phyloP scores from a whole-genome alignment of 2,329 filamentous ascomycete species.

The Aspergillus felis region DNA sequence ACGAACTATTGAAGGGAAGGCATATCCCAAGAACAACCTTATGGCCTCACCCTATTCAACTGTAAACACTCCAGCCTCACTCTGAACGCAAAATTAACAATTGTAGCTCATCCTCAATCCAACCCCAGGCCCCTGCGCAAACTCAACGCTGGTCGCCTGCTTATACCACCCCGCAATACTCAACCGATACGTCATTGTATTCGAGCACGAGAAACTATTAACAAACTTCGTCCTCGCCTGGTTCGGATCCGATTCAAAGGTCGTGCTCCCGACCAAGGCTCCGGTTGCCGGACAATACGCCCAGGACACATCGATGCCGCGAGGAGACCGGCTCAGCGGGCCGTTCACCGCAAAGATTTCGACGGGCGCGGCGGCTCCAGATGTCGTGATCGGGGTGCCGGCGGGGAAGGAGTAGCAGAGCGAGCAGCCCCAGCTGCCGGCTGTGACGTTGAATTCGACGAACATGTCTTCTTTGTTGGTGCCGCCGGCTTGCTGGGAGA shows the following conservation, averaged over 20 bases:
- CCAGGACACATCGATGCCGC: slow-evolving; percentile 8
- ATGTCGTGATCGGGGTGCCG: not conserved
- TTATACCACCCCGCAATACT: slow-evolving; percentile 4
- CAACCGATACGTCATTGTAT: slow-evolving; percentile 5
- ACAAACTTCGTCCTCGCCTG: slow-evolving; percentile 1
- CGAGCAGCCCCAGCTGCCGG: slow-evolving; percentile 7
- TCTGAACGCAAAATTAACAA: not conserved
- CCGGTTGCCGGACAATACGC: slow-evolving; percentile 4
- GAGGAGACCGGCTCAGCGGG: slow-evolving; percentile 3
- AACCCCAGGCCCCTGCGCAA: not conserved
- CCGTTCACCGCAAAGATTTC: slow-evolving; percentile 5
- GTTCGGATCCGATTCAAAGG: not conserved
- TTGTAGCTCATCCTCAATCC: slow-evolving; percentile 8
- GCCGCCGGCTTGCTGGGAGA: slow-evolving; percentile 2
- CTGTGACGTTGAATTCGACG: slow-evolving; percentile 6
- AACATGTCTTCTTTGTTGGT: slow-evolving; percentile 7
- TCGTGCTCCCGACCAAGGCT: slow-evolving; percentile 1
- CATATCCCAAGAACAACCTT: too few relatives aligned
- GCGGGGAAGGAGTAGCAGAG: slow-evolving; percentile 8
- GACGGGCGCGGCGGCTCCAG: slow-evolving; percentile 1
- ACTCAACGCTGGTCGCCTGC: slow-evolving; percentile 2
- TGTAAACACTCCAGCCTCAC: too few relatives aligned
- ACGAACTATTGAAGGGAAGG: too few relatives aligned
- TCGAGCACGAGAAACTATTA: slow-evolving; percentile 7
- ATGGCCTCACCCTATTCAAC: too few relatives aligned